Conservation (phyloP, 306 rosid genomes). For the Coriaria nepalensis region DNA sequence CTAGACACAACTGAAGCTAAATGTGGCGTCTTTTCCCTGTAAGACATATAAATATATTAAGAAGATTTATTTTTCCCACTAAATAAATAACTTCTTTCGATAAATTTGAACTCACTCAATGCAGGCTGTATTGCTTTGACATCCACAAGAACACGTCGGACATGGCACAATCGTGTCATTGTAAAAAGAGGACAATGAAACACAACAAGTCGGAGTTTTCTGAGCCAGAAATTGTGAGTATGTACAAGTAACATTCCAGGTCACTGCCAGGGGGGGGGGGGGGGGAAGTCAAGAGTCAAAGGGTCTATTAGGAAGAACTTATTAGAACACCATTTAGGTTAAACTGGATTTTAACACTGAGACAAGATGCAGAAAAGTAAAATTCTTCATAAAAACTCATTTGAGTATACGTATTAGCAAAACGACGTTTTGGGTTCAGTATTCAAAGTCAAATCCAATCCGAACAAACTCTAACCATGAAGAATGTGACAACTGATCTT, state of each 20-base stretch:
- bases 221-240: slow-evolving; percentile 51
- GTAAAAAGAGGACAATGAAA: slow-evolving; percentile 49
- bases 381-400: no score
- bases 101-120: slow-evolving; percentile 23
- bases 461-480: no score
- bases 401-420: no score
- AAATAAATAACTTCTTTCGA: no score
- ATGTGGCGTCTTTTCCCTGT: slow-evolving; percentile 29
- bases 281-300: slow-evolving; percentile 5
- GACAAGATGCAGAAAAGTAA: no score
- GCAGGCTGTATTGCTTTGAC: slow-evolving; percentile 38
- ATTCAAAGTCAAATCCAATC: no score
- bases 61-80: no score
- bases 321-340: no score
- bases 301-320: neutral
- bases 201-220: slow-evolving; percentile 42
- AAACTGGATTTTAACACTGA: no score
- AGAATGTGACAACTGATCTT: no score
- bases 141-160: slow-evolving; percentile 42
- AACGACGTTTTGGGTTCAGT: no score
- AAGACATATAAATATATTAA: neutral
- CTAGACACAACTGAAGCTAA: slow-evolving; percentile 24
- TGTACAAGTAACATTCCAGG: slow-evolving; percentile 52
- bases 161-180: slow-evolving; percentile 37
- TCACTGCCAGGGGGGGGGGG: no score